phyloP scores from a whole-genome alignment of 2,329 filamentous ascomycete species.

The Sphaceloma murrayae region DNA sequence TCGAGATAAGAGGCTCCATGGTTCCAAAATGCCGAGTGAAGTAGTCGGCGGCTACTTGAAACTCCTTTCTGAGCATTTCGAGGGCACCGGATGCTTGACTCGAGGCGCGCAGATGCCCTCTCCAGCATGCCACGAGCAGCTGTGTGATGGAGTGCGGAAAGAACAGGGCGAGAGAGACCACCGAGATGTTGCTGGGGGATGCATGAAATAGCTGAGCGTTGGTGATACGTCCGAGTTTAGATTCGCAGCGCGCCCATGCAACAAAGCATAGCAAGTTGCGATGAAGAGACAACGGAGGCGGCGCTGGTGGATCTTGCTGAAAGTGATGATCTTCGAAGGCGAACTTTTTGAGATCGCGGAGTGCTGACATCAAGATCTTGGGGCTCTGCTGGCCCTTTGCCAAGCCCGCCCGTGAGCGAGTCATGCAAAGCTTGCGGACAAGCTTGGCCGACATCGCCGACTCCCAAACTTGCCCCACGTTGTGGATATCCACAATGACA shows the following conservation, averaged over 20 bases:
- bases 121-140: conserved; percentile 45
- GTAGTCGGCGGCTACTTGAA: conserved; percentile 38
- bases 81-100: conserved; percentile 46
- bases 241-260: too few relatives aligned
- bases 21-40: conserved; percentile 48
- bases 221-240: too few relatives aligned
- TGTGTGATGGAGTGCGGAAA: not conserved
- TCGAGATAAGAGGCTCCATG: conserved; percentile 43
- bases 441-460: conserved; percentile 5
- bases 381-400: not conserved
- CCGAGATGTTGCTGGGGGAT: not conserved
- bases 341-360: conserved; percentile 13
- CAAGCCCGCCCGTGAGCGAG: conserved; percentile 3
- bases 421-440: not conserved
- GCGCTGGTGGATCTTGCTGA: too few relatives aligned
- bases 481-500: conserved; percentile 8
- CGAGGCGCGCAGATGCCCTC: conserved; percentile 49
- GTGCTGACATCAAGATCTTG: conserved; percentile 1
- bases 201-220: too few relatives aligned
- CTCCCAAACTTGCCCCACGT: conserved; percentile 1
- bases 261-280: not conserved
- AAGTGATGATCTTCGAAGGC: too few relatives aligned
- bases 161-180: not conserved
- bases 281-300: too few relatives aligned
- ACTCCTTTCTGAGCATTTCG: conserved; percentile 33